Evolutionary conservation across 75 land plant genomes (phyloP).

Genomic region (Pinus albicaulis): DNA sequence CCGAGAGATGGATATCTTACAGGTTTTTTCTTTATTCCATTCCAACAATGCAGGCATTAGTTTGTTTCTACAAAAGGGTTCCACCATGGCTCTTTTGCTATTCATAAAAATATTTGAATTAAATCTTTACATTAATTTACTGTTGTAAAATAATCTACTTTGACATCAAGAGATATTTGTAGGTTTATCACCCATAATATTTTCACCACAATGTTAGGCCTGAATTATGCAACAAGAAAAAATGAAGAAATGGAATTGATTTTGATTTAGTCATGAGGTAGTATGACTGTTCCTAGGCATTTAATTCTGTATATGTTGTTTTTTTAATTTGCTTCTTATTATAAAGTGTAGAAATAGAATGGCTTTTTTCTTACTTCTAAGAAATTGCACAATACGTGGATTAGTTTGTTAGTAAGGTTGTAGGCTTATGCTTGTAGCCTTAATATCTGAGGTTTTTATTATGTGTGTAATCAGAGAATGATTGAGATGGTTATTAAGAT

Average conservation of each 20-base stretch:
- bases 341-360: no score
- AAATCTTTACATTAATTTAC: background rate
- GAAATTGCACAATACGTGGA: no score
- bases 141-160: background rate
- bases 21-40: slow-evolving; percentile 36
- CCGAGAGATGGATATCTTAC: slow-evolving; percentile 67
- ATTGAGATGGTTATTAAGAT: background rate
- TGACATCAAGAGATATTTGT: background rate
- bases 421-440: no score
- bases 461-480: background rate
- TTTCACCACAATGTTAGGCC: background rate
- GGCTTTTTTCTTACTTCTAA: no score
- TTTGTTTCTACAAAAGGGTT: background rate
- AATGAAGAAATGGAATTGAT: no score
- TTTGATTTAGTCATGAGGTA: no score
- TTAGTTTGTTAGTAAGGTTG: no score
- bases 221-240: no score
- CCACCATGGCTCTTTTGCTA: background rate
- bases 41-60: background rate
- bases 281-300: no score
- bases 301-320: no score
- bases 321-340: no score
- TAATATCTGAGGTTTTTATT: no score
- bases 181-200: background rate
- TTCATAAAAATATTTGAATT: background rate